Percentiles rank a stretch among this genome's conserved stretches.
phyloP scores from a whole-genome alignment of 2,329 filamentous ascomycete genomes.

The Cladorrhinum sp. region DNA sequence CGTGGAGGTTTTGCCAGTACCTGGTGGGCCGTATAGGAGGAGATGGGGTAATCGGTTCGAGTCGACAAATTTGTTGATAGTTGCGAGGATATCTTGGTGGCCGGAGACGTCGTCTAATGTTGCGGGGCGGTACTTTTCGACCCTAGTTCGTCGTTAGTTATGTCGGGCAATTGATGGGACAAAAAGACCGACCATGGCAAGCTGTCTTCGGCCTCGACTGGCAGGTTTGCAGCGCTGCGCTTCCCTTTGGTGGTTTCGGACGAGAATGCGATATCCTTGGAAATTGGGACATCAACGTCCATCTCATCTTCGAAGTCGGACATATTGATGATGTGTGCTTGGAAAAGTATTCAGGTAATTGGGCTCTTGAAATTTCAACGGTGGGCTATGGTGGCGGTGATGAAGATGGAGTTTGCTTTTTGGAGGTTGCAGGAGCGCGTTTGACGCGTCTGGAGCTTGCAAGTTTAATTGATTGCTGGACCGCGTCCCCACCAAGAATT shows the following conservation, averaged over 20 bases:
- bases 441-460: slow-evolving; percentile 5
- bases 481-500: slow-evolving; percentile 3
- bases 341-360: no score
- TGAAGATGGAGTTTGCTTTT: background rate
- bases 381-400: no score
- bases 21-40: slow-evolving; percentile 92
- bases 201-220: slow-evolving; percentile 89
- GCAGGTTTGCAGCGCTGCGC: slow-evolving; percentile 85
- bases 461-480: background rate
- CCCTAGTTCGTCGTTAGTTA: slow-evolving; percentile 51
- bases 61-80: slow-evolving; percentile 97
- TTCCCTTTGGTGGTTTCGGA: slow-evolving; percentile 82
- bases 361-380: no score
- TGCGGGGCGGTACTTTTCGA: slow-evolving; percentile 93
- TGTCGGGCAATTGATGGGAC: background rate
- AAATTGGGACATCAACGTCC: slow-evolving; percentile 54
- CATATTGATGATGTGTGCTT: slow-evolving; percentile 38
- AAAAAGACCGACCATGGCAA: slow-evolving; percentile 69
- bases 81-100: slow-evolving; percentile 94
- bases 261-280: slow-evolving; percentile 62
- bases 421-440: slow-evolving; percentile 5
- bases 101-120: slow-evolving; percentile 90
- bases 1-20: slow-evolving; percentile 96
- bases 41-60: slow-evolving; percentile 92
- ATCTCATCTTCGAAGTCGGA: slow-evolving; percentile 60